Conservation (phyloP, 345 rosid species). For the Eucalyptus lansdowneana region DNA sequence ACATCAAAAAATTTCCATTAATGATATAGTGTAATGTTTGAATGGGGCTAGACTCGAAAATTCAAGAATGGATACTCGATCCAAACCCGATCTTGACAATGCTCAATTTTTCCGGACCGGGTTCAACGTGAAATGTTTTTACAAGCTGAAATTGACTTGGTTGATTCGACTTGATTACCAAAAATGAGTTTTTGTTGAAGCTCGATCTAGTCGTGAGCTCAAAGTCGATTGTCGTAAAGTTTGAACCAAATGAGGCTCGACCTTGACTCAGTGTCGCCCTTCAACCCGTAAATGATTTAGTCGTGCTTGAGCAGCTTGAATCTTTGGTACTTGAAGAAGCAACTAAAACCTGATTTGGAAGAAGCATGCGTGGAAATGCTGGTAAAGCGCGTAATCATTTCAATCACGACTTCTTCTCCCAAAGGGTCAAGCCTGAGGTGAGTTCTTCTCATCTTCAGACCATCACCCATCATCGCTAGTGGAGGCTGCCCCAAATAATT, state of each 20-base stretch:
- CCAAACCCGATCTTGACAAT: background rate
- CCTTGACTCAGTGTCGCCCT: background rate
- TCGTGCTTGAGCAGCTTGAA: background rate
- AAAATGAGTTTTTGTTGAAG: background rate
- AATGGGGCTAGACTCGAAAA: background rate
- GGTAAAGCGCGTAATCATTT: background rate
- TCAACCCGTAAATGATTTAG: background rate
- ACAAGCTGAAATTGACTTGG: background rate
- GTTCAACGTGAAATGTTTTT: background rate
- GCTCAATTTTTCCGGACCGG: background rate
- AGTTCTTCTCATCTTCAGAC: background rate
- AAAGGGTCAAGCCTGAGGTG: background rate
- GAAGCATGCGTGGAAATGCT: background rate
- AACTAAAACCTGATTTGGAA: background rate
- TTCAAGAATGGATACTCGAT: too few relatives aligned
- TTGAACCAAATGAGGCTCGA: background rate
- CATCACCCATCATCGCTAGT: background rate
- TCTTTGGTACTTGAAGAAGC: background rate
- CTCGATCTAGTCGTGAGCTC: background rate
- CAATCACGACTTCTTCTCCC: background rate
- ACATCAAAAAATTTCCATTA: too few relatives aligned
- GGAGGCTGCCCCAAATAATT: background rate
- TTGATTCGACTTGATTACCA: background rate
- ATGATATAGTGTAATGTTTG: background rate
- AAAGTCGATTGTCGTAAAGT: background rate